Evolutionary conservation across 768 basidiomycete species (phyloP).

Genomic region (Boletales sp.): DNA sequence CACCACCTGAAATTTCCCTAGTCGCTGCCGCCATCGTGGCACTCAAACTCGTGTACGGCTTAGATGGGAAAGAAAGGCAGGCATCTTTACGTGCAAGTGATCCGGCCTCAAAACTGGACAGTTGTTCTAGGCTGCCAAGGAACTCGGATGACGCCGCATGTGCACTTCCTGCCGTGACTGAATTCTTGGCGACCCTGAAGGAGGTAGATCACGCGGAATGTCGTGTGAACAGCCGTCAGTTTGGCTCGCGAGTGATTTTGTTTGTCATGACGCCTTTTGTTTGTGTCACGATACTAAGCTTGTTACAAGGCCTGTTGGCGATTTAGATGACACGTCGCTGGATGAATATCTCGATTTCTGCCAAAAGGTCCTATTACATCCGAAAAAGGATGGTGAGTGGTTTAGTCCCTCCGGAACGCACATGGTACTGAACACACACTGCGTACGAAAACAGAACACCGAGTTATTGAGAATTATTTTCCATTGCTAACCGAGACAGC

Average conservation of each 20-base stretch:
- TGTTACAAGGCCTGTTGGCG: slow-evolving; percentile 46
- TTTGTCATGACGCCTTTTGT: slow-evolving; percentile 31
- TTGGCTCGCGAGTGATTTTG: slow-evolving; percentile 45
- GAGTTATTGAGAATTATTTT: slow-evolving; percentile 40
- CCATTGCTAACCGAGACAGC: slow-evolving; percentile 25
- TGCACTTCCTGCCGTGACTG: slow-evolving; percentile 49
- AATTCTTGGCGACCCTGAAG: slow-evolving; percentile 44
- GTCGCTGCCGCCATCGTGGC: slow-evolving; percentile 60
- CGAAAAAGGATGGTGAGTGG: slow-evolving; percentile 24
- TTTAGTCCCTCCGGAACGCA: slow-evolving; percentile 11
- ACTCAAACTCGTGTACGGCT: slow-evolving; percentile 81
- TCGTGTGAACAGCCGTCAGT: slow-evolving; percentile 31
- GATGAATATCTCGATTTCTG: slow-evolving; percentile 70
- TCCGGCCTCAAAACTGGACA: slow-evolving; percentile 8
- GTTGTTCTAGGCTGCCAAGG: slow-evolving; percentile 39
- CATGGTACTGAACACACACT: slow-evolving; percentile 9
- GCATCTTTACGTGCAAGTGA: slow-evolving; percentile 9
- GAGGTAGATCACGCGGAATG: slow-evolving; percentile 34
- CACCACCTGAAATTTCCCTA: slow-evolving; percentile 65
- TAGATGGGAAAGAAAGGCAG: slow-evolving; percentile 67
- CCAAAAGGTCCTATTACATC: slow-evolving; percentile 45
- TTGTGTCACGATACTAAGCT: slow-evolving; percentile 2
- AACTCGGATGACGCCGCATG: slow-evolving; percentile 54
- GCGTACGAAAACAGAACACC: slow-evolving; percentile 21
- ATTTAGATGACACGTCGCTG: slow-evolving; percentile 47